Percentiles rank a stretch among this genome's conserved stretches.
Conservation (phyloP, 495 filamentous ascomycete genomes). For the Hypoxylon lienhwacheense region DNA sequence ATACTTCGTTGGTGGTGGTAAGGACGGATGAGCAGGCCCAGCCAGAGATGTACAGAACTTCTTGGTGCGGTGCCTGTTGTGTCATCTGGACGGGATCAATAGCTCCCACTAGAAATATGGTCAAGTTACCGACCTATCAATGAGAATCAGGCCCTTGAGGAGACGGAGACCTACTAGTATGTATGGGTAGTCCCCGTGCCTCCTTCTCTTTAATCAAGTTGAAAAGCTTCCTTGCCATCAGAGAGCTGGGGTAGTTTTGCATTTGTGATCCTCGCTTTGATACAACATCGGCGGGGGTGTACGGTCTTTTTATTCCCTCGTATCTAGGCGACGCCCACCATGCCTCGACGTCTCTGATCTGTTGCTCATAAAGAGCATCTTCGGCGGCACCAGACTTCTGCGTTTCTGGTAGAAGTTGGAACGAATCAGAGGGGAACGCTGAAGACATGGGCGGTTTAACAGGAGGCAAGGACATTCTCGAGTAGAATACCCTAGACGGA, state of each 20-base stretch:
- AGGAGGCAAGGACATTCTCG: slow-evolving; percentile 39
- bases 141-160: not conserved
- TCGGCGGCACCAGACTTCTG: slow-evolving; percentile 77
- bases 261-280: slow-evolving; percentile 85
- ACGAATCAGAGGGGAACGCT: slow-evolving; percentile 66
- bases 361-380: slow-evolving; percentile 75
- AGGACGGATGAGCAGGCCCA: slow-evolving; percentile 96
- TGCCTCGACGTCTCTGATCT: slow-evolving; percentile 76
- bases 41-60: slow-evolving; percentile 92
- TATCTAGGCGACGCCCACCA: slow-evolving; percentile 88
- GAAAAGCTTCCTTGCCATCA: slow-evolving; percentile 94
- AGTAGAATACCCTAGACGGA: slow-evolving; percentile 13
- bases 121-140: not conserved
- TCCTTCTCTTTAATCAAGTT: slow-evolving; percentile 77
- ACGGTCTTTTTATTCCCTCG: slow-evolving; percentile 87
- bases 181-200: slow-evolving; percentile 78
- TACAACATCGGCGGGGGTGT: slow-evolving; percentile 86
- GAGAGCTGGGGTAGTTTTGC: slow-evolving; percentile 84
- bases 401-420: slow-evolving; percentile 73
- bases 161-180: slow-evolving; percentile 67
- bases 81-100: slow-evolving; percentile 99
- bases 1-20: slow-evolving; percentile 94
- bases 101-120: slow-evolving; percentile 72
- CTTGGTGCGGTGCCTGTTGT: slow-evolving; percentile 93
- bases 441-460: slow-evolving; percentile 54